Conservation (phyloP, 2,329 filamentous ascomycete species). For the Arthrinium puccinioides region DNA sequence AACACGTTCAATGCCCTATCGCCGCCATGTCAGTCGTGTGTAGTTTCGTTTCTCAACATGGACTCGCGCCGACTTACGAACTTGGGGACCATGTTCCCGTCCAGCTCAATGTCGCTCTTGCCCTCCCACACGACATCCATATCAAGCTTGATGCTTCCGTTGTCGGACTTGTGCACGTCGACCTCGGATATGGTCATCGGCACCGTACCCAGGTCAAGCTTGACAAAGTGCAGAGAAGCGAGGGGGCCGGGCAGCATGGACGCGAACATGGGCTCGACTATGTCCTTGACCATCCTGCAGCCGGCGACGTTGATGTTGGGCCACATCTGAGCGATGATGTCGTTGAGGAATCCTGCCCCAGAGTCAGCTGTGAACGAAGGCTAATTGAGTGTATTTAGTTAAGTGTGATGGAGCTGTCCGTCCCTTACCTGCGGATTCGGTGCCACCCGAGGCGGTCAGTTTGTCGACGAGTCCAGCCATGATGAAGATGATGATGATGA, state of each 20-base stretch:
- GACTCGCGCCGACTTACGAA: conserved; percentile 21
- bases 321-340: conserved; percentile 39
- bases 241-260: conserved; percentile 37
- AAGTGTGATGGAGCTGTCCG: too few species aligned
- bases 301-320: conserved; percentile 39
- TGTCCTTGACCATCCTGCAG: conserved; percentile 35
- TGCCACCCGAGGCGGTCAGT: conserved; percentile 28
- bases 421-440: conserved; percentile 26
- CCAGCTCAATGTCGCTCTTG: conserved; percentile 36
- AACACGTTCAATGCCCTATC: conserved; percentile 36
- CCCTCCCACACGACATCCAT: conserved; percentile 39
- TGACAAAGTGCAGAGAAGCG: conserved; percentile 32
- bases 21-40: conserved; percentile 5
- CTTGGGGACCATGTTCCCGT: conserved; percentile 35
- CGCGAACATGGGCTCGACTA: conserved; percentile 39
- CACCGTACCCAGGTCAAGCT: conserved; percentile 35
- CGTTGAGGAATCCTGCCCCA: conserved; percentile 34
- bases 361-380: conserved; percentile 4
- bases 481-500: neutral
- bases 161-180: conserved; percentile 35
- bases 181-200: conserved; percentile 33
- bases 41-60: too few species aligned
- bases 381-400: neutral
- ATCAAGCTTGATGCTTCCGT: conserved; percentile 38
- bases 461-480: conserved; percentile 27